Evolutionary conservation across 2,329 filamentous ascomycete genomes (phyloP), one percentile per base, ranked within the genome.

Genomic region (Phyllachora maydis): DNA sequence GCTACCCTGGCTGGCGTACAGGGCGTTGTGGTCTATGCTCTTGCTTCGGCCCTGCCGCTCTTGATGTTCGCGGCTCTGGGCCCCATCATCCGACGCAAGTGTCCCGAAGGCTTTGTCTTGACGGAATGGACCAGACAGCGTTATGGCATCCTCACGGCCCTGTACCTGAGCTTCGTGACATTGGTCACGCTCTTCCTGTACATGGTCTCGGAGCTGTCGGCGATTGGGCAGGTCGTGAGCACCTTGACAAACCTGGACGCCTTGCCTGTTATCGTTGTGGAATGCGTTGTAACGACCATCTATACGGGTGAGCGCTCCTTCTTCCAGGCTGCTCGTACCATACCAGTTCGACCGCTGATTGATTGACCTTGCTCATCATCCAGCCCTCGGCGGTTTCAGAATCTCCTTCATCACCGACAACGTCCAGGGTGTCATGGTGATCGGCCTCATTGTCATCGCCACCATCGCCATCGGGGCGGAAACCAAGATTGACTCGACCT

Each of bases 331-430:
- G 8, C 6, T 22, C n/a, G 8, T 22, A 5, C 6, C 13, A 14
- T 5, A 5, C 11, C 4, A 15, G 16, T 8, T 14, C 11, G 11
- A 5, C 8, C 16, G 14, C 20, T 28, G 14, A 27, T 12, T n/a
- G n/a, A n/a, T 10, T 25, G 23, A n/a, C n/a, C n/a, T 6, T 11
- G 8, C 8, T 11, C 14, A 5, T 5, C 6, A 22, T 13, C n/a
- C 28, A 78, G 73, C 76, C 4, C 52, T 85, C 7, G 78, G 78
- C 26, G 78, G 79, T 4, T 88, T 88, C 57, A 67, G 65, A 30
- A 76, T 88, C 29, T 85, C 77, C 1, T 85, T 88, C 46, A 49
- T 83, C 25, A 88, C 79, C 6, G 78, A 88, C 47, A 76, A 77
- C 39, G 59, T 85, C 29, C 79, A 88, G 43, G 78, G 76, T 25